These are phyloP conservation scores for Geotrichum ghanense DNA, from an alignment of 805 yeast genomes.

Conservation along the genomic window DNA sequence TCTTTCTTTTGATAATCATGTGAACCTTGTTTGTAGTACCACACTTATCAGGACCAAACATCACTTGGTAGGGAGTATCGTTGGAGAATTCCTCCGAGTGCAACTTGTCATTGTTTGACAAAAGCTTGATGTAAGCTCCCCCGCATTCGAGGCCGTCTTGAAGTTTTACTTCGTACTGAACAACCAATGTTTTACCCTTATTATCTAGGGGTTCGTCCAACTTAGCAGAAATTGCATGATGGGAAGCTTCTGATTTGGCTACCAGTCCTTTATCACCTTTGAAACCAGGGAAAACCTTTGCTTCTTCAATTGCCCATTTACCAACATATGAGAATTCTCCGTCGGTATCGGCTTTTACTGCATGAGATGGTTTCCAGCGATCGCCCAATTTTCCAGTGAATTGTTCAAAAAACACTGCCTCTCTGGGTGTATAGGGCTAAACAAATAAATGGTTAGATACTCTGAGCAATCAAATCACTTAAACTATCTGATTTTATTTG, in stretches of 20 bases:
- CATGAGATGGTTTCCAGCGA: not conserved
- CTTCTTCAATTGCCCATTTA: slow-evolving; percentile 63
- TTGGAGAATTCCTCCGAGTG: slow-evolving; percentile 41
- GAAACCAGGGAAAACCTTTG: slow-evolving; percentile 46
- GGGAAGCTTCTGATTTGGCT: slow-evolving; percentile 62
- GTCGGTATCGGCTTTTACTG: slow-evolving; percentile 15
- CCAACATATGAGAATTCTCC: slow-evolving; percentile 56
- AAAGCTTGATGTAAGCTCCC: slow-evolving; percentile 77
- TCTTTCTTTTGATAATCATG: slow-evolving; percentile 52
- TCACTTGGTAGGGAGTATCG: slow-evolving; percentile 65
- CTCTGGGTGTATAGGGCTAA: not conserved
- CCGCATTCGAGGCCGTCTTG: slow-evolving; percentile 77
- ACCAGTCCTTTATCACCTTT: slow-evolving; percentile 65
- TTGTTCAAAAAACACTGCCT: not conserved
- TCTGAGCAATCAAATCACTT: too few relatives aligned
- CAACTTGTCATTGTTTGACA: slow-evolving; percentile 32
- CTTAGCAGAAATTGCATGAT: slow-evolving; percentile 65
- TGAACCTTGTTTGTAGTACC: slow-evolving; percentile 73
- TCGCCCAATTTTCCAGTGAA: not conserved
- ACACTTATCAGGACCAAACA: slow-evolving; percentile 95
- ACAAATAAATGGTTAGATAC: too few relatives aligned
- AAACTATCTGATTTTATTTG: too few relatives aligned
- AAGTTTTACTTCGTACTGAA: slow-evolving; percentile 81
- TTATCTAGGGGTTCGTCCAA: slow-evolving; percentile 50
- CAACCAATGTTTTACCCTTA: slow-evolving; percentile 55